Evolutionary conservation across 1,139 yeast species (phyloP), one percentile per base, ranked within the genome.

Genomic region (Geotrichum carabidarum): DNA sequence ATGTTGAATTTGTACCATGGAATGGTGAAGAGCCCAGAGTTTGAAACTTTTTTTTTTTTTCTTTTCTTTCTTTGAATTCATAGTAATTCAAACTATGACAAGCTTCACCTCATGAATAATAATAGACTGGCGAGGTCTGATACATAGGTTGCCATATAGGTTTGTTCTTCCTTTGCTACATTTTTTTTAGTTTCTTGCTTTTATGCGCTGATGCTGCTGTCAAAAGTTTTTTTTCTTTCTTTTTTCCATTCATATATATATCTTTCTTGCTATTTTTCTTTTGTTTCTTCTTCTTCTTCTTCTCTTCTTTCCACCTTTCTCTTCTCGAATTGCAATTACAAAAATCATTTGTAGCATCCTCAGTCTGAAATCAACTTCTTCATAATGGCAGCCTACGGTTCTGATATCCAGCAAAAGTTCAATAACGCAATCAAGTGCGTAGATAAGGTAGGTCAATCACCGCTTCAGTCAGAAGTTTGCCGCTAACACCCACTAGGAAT

Each of bases 401-500:
- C 57, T 43, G 57, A 56, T 42, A 53, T 65, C 38, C 69, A 66
- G 56, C 68, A 64, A 55, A 62, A 63, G 58, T 60, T 59, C 36
- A 60, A 61, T 50, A 64, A 67, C 44, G 46, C 55, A 50, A 51
- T 66, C 61, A 63, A 63, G 59, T 53, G 60, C 14, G 52, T 66
- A 55, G 70, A 66, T 54, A 60, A 58, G 62, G 69, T 66, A 56
- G 31, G 68, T 58, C 34, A 7, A 41, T 17, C 27, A 22, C 27
- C 27, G 5, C 27, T 22, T 22, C 27, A 22, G 27, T 22, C 8
- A 8, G 4, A 6, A 37, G 4, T 8, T 37, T 37, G n/a, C n/a
- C 36, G n/a, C 36, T 34, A 34, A 34, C 36, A 37, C 31, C 14
- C 27, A 37, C 53, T 44, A 62, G 65, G 74, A 73, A 61, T 69